A percentile compares a stretch with the other conserved stretches of the same genome.
phyloP scores from a whole-genome alignment of 139 green algal genomes.

The Chlorella sorokiniana region DNA sequence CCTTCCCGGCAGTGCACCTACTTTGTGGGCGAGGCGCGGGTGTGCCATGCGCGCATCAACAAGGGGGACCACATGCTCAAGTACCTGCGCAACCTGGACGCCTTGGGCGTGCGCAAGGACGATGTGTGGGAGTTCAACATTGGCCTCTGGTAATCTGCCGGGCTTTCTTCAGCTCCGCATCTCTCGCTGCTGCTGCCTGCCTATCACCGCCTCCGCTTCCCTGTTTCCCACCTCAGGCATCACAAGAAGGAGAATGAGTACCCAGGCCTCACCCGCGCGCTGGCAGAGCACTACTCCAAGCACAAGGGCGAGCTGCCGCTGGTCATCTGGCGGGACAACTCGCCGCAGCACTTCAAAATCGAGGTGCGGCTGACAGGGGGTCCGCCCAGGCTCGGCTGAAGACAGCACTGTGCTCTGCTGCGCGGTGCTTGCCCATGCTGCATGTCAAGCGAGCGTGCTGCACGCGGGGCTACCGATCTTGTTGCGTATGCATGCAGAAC shows the following conservation, averaged over 20 bases:
- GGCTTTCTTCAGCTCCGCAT: not conserved
- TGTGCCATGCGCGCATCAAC: conserved; percentile 4
- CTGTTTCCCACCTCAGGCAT: not conserved
- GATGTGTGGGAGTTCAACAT: conserved; percentile 10
- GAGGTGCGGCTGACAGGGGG: not conserved
- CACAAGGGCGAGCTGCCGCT: not conserved
- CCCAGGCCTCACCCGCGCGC: too few relatives aligned
- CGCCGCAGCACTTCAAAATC: conserved; percentile 3
- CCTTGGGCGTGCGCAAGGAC: not conserved
- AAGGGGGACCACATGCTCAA: not conserved
- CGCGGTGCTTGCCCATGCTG: not conserved
- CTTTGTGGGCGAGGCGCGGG: not conserved
- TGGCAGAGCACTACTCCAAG: not conserved
- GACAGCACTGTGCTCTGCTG: too few relatives aligned
- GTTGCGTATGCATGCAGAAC: not conserved
- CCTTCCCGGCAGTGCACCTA: not conserved
- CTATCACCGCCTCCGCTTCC: not conserved
- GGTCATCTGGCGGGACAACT: not conserved
- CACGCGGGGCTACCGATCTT: too few relatives aligned
- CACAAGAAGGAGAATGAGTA: not conserved
- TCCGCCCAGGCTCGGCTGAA: too few relatives aligned
- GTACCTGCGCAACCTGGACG: not conserved
- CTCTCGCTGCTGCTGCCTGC: not conserved
- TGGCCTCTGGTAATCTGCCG: not conserved
- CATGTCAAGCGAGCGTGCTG: too few relatives aligned